Conservation (phyloP, 2,329 filamentous ascomycete genomes). For the Metarhizium anisopliae region DNA sequence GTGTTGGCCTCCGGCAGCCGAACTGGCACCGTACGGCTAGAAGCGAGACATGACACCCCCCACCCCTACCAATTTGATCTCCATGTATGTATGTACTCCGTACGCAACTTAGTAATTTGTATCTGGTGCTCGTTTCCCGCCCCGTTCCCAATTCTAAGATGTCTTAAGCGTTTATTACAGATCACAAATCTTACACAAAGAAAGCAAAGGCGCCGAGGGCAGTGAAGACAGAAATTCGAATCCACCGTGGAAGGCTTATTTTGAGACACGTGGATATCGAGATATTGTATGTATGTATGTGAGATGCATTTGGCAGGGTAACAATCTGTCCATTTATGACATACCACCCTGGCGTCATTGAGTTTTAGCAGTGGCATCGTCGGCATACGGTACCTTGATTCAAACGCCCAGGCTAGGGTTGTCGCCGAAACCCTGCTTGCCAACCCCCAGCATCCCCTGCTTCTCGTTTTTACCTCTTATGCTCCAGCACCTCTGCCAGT, state of each 20-base stretch:
- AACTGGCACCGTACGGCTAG: constrained; percentile 12
- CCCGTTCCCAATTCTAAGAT: constrained; percentile 11
- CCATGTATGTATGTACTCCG: not conserved
- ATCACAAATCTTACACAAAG: constrained; percentile 14
- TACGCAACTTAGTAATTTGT: not conserved
- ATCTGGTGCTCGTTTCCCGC: constrained; percentile 8
- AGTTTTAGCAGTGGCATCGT: constrained; percentile 18
- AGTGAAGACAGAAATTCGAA: not conserved
- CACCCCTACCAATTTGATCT: not conserved
- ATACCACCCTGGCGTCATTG: constrained; percentile 6
- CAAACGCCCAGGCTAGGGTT: constrained; percentile 1
- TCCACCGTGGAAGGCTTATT: constrained; percentile 9
- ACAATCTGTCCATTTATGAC: not conserved
- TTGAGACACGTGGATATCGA: constrained; percentile 27
- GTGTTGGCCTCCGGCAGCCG: constrained; percentile 6
- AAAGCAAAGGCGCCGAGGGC: not conserved
- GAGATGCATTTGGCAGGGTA: not conserved
- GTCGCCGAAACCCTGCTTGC: constrained; percentile 9
- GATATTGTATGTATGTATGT: constrained; percentile 18
- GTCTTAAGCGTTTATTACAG: constrained; percentile 18
- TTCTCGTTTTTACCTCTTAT: constrained; percentile 20
- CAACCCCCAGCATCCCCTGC: constrained; percentile 28
- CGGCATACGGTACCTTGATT: constrained; percentile 12
- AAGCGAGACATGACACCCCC: constrained; percentile 13
- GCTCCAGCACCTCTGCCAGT: constrained; percentile 29